Evolutionary conservation across 2,329 filamentous ascomycete genomes (phyloP).

Genomic region (Cladosporium colombiae): DNA sequence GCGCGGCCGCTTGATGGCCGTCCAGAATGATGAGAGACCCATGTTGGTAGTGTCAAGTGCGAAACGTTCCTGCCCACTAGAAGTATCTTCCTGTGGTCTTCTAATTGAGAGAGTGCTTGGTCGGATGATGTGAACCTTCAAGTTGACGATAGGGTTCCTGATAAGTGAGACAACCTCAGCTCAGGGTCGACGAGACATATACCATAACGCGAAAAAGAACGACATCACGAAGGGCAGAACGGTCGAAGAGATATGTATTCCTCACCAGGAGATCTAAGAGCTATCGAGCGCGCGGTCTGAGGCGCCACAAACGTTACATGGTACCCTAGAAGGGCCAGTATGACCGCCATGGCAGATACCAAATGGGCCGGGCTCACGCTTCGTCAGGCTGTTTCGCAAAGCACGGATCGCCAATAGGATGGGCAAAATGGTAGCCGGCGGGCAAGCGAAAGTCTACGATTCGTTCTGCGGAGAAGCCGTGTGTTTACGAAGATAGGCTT

Average conservation of each 20-base stretch:
- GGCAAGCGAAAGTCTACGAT: conserved; percentile 10
- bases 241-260: conserved; percentile 10
- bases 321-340: conserved; percentile 7
- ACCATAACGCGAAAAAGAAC: background rate
- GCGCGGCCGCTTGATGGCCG: conserved; percentile 13
- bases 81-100: background rate
- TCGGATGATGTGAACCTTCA: background rate
- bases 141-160: background rate
- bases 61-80: background rate
- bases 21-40: conserved; percentile 19
- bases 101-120: background rate
- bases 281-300: conserved; percentile 5
- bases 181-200: background rate
- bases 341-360: conserved; percentile 6
- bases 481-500: conserved; percentile 9
- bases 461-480: conserved; percentile 2
- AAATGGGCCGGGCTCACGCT: conserved; percentile 3
- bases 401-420: conserved; percentile 2
- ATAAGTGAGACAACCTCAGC: background rate
- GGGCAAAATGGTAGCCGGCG: background rate
- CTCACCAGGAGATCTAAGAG: background rate
- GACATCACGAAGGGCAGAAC: background rate
- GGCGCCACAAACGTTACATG: conserved; percentile 5
- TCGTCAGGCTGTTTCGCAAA: background rate
- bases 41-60: background rate